A percentile compares a stretch with the other conserved stretches of the same genome.
phyloP scores from a whole-genome alignment of 371 early-diverging fungal genomes.

The Rhizopus delemar region DNA sequence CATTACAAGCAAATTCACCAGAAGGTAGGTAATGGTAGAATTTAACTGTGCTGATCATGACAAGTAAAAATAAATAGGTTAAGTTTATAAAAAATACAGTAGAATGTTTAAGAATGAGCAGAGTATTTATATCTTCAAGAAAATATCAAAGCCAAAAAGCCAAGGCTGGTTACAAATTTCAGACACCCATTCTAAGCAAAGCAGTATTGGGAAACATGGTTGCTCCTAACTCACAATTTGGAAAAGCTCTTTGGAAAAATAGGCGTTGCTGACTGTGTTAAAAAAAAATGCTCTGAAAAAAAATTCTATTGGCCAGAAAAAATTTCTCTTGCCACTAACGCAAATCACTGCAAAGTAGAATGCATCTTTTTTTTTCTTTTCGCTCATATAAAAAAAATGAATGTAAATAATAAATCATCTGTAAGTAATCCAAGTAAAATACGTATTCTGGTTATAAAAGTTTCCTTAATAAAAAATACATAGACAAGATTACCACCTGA shows the following conservation, averaged over 20 bases:
- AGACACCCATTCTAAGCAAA: slow-evolving; percentile 1
- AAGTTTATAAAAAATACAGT: slow-evolving; percentile 13
- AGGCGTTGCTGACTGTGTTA: slow-evolving; percentile 20
- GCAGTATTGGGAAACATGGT: background rate
- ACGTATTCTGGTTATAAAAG: background rate
- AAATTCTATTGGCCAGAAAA: no score
- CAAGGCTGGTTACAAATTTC: slow-evolving; percentile 10
- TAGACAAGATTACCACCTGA: slow-evolving; percentile 87
- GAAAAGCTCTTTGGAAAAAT: slow-evolving; percentile 22
- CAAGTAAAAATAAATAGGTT: slow-evolving; percentile 21
- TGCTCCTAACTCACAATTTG: slow-evolving; percentile 10
- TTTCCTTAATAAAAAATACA: slow-evolving; percentile 15
- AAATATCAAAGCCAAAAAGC: slow-evolving; percentile 13
- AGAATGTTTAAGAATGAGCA: slow-evolving; percentile 8
- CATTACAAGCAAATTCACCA: slow-evolving; percentile 20
- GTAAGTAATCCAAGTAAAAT: background rate
- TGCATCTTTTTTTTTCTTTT: no score
- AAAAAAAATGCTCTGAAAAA: no score
- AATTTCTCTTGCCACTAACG: no score
- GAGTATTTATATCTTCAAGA: slow-evolving; percentile 20
- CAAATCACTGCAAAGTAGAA: no score
- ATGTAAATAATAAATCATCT: background rate
- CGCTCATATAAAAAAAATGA: background rate
- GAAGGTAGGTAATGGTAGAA: slow-evolving; percentile 22
- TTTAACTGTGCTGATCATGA: slow-evolving; percentile 16